Conservation (phyloP, 768 basidiomycete genomes). For the Amanita polypyramis region DNA sequence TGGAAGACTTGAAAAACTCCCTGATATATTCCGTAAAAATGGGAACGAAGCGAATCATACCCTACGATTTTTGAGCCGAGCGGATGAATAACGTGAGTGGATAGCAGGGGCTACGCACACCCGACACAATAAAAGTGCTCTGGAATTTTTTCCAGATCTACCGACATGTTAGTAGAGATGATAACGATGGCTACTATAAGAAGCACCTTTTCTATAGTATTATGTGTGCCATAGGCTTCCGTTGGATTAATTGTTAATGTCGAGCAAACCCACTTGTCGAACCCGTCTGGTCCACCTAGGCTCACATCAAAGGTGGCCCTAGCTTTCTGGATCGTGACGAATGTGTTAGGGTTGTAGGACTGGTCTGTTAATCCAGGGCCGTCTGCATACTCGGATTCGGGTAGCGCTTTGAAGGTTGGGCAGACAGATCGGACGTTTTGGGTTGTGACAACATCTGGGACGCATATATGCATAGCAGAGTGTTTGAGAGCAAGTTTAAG, state of each 20-base stretch:
- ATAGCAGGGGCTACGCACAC: slow-evolving; percentile 24
- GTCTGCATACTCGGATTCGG: slow-evolving; percentile 21
- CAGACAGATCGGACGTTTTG: slow-evolving; percentile 29
- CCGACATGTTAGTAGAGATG: not conserved
- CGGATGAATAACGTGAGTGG: not conserved
- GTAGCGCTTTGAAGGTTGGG: slow-evolving; percentile 46
- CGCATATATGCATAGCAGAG: slow-evolving; percentile 49
- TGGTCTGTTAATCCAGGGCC: slow-evolving; percentile 27
- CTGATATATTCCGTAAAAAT: slow-evolving; percentile 51
- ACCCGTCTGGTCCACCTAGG: slow-evolving; percentile 53
- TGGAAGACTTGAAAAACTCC: slow-evolving; percentile 48
- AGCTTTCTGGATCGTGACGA: slow-evolving; percentile 48
- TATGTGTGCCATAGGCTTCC: slow-evolving; percentile 66
- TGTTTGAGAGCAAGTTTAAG: slow-evolving; percentile 45
- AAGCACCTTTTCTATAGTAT: slow-evolving; percentile 52
- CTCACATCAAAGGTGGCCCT: slow-evolving; percentile 36
- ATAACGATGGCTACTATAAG: not conserved
- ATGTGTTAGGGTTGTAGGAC: slow-evolving; percentile 33
- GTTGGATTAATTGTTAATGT: slow-evolving; percentile 57
- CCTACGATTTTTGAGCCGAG: slow-evolving; percentile 16
- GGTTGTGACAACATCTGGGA: slow-evolving; percentile 26
- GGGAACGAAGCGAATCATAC: slow-evolving; percentile 40
- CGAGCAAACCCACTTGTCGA: slow-evolving; percentile 56
- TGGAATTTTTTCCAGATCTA: slow-evolving; percentile 74
- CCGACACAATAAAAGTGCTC: slow-evolving; percentile 38